phyloP scores from a whole-genome alignment of 805 yeast species.

The Candida rishiriensis region DNA sequence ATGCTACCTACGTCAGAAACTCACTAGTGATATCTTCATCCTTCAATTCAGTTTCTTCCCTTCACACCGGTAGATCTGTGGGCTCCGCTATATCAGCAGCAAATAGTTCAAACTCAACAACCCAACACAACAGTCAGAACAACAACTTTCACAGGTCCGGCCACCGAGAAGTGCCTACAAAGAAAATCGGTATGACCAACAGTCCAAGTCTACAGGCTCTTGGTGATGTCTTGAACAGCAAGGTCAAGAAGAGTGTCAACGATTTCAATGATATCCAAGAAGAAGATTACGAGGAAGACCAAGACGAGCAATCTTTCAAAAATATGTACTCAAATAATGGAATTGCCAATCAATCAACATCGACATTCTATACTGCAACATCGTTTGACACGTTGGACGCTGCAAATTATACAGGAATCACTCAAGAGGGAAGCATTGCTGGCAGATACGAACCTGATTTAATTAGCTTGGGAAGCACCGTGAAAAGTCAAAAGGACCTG shows the following conservation, averaged over 20 bases:
- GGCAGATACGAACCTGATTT: slow-evolving; percentile 21
- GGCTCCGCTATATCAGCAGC: too few relatives aligned
- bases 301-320: slow-evolving; percentile 1
- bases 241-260: slow-evolving; percentile 10
- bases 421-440: slow-evolving; percentile 1
- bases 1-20: slow-evolving; percentile 27
- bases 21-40: slow-evolving; percentile 32
- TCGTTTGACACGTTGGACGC: slow-evolving; percentile 18
- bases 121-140: not conserved
- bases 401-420: slow-evolving; percentile 7
- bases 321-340: not conserved
- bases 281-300: slow-evolving; percentile 15
- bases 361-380: slow-evolving; percentile 30
- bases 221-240: slow-evolving; percentile 28
- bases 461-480: slow-evolving; percentile 28
- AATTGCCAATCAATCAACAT: slow-evolving; percentile 19
- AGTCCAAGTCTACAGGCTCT: slow-evolving; percentile 35
- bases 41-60: slow-evolving; percentile 18
- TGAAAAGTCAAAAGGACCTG: slow-evolving; percentile 6
- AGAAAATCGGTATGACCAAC: slow-evolving; percentile 26
- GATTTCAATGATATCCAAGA: slow-evolving; percentile 12
- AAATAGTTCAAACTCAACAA: not conserved
- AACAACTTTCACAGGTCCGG: not conserved
- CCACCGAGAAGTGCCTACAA: slow-evolving; percentile 27
- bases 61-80: too few relatives aligned